Percentiles rank a stretch among this genome's conserved stretches.
Conservation (phyloP, 208 protist genomes). For the Borovskyia barvae region DNA sequence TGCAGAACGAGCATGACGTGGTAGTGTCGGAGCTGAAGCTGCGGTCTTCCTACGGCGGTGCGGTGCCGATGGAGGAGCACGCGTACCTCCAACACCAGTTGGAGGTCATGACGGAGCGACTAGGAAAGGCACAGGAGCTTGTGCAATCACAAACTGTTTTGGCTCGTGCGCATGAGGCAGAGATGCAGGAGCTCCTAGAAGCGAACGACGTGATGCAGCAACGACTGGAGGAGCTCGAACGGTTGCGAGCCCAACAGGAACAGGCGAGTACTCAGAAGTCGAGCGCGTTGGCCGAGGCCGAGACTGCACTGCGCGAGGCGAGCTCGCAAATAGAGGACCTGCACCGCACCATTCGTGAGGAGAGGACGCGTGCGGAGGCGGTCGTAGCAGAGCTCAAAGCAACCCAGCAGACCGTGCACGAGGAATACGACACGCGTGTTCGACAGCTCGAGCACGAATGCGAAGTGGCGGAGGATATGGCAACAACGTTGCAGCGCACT, state of each 20-base stretch:
- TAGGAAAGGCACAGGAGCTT: conserved; percentile 57
- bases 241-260: conserved; percentile 11
- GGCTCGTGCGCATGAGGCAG: conserved; percentile 48
- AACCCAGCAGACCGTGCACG: conserved; percentile 29
- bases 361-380: conserved; percentile 21
- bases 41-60: conserved; percentile 27
- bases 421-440: conserved; percentile 42
- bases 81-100: conserved; percentile 62
- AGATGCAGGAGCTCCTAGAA: conserved; percentile 48
- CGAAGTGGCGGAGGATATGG: conserved; percentile 13
- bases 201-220: conserved; percentile 42
- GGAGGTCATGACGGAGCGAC: conserved; percentile 44
- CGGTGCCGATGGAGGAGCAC: conserved; percentile 53
- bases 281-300: conserved; percentile 24
- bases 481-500: conserved; percentile 16
- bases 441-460: conserved; percentile 42
- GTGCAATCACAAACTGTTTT: conserved; percentile 52
- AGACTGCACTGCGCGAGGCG: conserved; percentile 31
- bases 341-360: conserved; percentile 14
- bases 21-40: conserved; percentile 38
- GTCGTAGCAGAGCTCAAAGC: conserved; percentile 21
- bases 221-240: conserved; percentile 32
- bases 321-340: conserved; percentile 29
- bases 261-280: conserved; percentile 10
- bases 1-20: conserved; percentile 57